phyloP scores from a whole-genome alignment of 441 rosid genomes.

The Theobroma grandiflorum region DNA sequence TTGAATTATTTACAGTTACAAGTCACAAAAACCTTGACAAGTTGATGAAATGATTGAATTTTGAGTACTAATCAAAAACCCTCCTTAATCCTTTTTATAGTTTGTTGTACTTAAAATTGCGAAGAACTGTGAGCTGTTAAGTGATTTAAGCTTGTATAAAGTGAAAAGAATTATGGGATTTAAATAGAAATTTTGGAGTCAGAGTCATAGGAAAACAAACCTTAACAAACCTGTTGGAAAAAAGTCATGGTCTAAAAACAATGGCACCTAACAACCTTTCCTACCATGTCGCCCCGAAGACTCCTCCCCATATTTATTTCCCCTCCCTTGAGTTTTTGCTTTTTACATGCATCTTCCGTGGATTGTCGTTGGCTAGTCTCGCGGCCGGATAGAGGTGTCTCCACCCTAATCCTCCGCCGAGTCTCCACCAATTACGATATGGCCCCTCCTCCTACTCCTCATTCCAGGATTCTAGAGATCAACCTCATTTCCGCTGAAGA shows the following conservation, averaged over 20 bases:
- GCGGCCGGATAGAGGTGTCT: not conserved
- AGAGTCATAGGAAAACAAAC: not conserved
- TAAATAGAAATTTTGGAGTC: not conserved
- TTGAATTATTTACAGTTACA: not conserved
- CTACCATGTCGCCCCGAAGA: conserved; percentile 19
- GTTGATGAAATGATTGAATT: not conserved
- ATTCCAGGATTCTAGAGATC: conserved; percentile 72
- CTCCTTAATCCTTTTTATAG: not conserved
- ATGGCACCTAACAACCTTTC: conserved; percentile 4
- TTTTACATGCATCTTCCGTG: not conserved
- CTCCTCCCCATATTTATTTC: not conserved
- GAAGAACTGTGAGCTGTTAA: not conserved
- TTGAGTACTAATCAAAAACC: not conserved
- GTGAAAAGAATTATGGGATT: not conserved
- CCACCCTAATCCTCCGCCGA: not conserved
- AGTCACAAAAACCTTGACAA: not conserved
- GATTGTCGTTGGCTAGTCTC: not conserved
- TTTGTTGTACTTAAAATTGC: not conserved
- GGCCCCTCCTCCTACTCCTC: conserved; percentile 42
- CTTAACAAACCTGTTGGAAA: not conserved
- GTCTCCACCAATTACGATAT: conserved; percentile 3
- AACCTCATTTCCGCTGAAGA: conserved; percentile 82
- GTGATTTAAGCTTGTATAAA: not conserved
- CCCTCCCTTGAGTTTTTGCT: not conserved
- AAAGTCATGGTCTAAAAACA: conserved; percentile 3